These are phyloP conservation scores for Stachybotrys chartarum DNA, from an alignment of 2,329 filamentous ascomycete genomes.

Conservation along the genomic window DNA sequence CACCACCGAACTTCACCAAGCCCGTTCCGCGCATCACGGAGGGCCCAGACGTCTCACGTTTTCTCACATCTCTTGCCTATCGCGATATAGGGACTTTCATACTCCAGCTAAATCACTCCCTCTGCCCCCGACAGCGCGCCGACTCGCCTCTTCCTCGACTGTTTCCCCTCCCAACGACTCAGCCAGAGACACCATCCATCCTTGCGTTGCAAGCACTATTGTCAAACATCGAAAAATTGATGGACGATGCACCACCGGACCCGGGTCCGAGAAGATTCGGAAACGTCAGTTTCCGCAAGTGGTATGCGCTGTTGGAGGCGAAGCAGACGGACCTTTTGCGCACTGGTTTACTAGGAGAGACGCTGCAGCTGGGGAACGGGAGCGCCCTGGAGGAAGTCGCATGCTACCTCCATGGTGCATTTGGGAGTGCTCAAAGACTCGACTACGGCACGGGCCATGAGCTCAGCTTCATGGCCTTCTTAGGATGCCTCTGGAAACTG, in stretches of 20 bases:
- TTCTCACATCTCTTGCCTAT: conserved; percentile 77
- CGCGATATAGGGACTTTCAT: conserved; percentile 81
- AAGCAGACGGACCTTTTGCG: conserved; percentile 34
- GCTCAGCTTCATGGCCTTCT: conserved; percentile 85
- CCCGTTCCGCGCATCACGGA: conserved; percentile 82
- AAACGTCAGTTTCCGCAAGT: conserved; percentile 82
- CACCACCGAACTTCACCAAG: conserved; percentile 48
- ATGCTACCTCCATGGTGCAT: conserved; percentile 75
- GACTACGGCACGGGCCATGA: conserved; percentile 98
- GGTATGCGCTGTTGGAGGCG: conserved; percentile 64
- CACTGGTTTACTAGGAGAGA: conserved; percentile 19
- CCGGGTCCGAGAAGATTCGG: conserved; percentile 84
- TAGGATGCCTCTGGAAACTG: conserved; percentile 87
- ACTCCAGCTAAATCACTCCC: conserved; percentile 79
- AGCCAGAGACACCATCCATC: conserved; percentile 44
- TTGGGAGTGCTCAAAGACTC: conserved; percentile 80
- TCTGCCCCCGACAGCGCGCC: conserved; percentile 63
- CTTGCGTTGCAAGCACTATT: conserved; percentile 60
- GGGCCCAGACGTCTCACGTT: conserved; percentile 70
- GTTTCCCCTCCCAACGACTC: conserved; percentile 34
- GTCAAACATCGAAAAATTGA: conserved; percentile 53
- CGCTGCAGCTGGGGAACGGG: conserved; percentile 22
- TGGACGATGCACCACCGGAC: conserved; percentile 76
- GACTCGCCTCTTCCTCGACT: conserved; percentile 24
- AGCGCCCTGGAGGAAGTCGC: conserved; percentile 60